Percentiles rank a stretch among this genome's conserved stretches.
Evolutionary conservation across 2,329 filamentous ascomycete genomes (phyloP).

Genomic region (Phaeosphaeriaceae sp.): DNA sequence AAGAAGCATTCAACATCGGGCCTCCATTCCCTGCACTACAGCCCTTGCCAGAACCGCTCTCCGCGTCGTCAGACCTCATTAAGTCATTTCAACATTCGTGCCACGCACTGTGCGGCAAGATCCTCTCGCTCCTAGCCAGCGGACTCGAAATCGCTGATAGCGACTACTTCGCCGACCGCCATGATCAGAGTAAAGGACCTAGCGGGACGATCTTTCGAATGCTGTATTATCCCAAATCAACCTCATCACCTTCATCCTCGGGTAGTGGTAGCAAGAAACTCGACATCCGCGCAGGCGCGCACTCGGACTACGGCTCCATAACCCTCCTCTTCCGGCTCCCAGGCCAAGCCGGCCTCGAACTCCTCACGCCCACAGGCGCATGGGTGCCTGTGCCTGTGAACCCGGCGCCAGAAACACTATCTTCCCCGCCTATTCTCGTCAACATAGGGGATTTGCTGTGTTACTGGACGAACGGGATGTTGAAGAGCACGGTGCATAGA

Average conservation of each 20-base stretch:
- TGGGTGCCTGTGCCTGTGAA: slow-evolving; percentile 58
- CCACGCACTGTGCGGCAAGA: slow-evolving; percentile 72
- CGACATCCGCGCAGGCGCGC: slow-evolving; percentile 79
- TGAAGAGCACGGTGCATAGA: slow-evolving; percentile 87
- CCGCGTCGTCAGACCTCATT: slow-evolving; percentile 66
- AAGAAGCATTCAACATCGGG: slow-evolving; percentile 89
- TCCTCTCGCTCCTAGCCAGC: slow-evolving; percentile 79
- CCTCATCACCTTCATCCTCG: slow-evolving; percentile 52
- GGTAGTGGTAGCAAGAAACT: slow-evolving; percentile 40
- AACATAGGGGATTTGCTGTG: slow-evolving; percentile 76
- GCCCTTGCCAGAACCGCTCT: slow-evolving; percentile 72
- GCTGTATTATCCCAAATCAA: slow-evolving; percentile 59
- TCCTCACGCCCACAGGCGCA: slow-evolving; percentile 65
- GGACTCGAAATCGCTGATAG: slow-evolving; percentile 67
- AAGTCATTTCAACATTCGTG: slow-evolving; percentile 73
- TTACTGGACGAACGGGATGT: slow-evolving; percentile 89
- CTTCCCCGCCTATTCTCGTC: slow-evolving; percentile 60
- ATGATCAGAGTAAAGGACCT: slow-evolving; percentile 59
- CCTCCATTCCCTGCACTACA: slow-evolving; percentile 71
- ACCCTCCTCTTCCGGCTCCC: slow-evolving; percentile 82
- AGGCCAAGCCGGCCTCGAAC: slow-evolving; percentile 86
- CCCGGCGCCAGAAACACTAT: slow-evolving; percentile 60
- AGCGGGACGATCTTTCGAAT: slow-evolving; percentile 60
- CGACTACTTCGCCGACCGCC: slow-evolving; percentile 68
- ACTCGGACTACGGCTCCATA: slow-evolving; percentile 81